A percentile compares a stretch with the other conserved stretches of the same genome.
These are phyloP conservation scores for Sporothrix dimorphospora DNA, from an alignment of 2,329 filamentous ascomycete genomes.

Conservation along the genomic window DNA sequence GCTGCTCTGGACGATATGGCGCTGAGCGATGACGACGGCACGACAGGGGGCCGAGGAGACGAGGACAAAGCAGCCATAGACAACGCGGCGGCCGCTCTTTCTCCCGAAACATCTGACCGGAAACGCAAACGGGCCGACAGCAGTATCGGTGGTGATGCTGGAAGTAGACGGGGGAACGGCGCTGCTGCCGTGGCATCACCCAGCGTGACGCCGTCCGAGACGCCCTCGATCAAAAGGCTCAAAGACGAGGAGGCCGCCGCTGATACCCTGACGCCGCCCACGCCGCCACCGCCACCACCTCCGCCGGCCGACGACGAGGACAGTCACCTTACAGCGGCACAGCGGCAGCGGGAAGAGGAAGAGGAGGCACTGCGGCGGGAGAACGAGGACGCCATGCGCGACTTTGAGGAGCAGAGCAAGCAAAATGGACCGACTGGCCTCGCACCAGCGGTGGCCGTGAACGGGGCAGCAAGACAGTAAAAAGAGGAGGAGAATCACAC, in stretches of 20 bases:
- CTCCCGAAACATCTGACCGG: slow-evolving; percentile 54
- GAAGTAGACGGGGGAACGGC: background rate
- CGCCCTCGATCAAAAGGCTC: slow-evolving; percentile 58
- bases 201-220: slow-evolving; percentile 54
- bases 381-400: slow-evolving; percentile 46
- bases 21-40: slow-evolving; percentile 51
- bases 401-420: slow-evolving; percentile 39
- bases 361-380: slow-evolving; percentile 44
- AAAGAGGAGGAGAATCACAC: too few relatives aligned
- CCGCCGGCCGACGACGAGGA: slow-evolving; percentile 25
- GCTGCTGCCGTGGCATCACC: slow-evolving; percentile 42
- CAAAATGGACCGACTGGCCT: background rate
- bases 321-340: slow-evolving; percentile 39
- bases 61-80: background rate
- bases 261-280: slow-evolving; percentile 52
- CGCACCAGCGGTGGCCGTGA: background rate
- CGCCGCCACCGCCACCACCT: slow-evolving; percentile 42
- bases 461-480: background rate
- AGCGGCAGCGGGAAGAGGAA: slow-evolving; percentile 48
- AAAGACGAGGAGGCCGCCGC: slow-evolving; percentile 49
- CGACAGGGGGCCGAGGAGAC: background rate
- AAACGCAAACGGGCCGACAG: slow-evolving; percentile 67
- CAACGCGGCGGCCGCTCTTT: slow-evolving; percentile 36
- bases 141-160: background rate
- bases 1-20: slow-evolving; percentile 43